phyloP scores from a whole-genome alignment of 345 rosid genomes.

The Eucalyptus urophylla region DNA sequence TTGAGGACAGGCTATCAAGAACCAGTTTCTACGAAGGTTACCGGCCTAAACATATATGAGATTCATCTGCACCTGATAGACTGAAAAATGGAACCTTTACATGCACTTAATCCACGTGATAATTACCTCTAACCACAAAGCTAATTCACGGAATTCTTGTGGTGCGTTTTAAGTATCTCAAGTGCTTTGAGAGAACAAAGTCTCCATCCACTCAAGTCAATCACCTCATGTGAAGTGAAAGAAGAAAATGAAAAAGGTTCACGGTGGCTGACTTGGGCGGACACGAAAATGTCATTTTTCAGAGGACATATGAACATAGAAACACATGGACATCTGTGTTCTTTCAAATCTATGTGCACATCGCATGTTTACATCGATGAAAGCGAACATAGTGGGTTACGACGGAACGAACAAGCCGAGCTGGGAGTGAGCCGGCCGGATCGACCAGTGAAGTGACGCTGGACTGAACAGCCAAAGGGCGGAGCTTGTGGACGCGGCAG shows the following conservation, averaged over 20 bases:
- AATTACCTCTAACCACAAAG: not conserved
- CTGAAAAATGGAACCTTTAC: not conserved
- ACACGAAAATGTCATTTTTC: not conserved
- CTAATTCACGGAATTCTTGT: not conserved
- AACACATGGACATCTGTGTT: not conserved
- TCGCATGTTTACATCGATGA: not conserved
- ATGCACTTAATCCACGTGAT: not conserved
- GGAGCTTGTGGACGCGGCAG: not conserved
- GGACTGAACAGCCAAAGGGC: not conserved
- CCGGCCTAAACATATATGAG: not conserved
- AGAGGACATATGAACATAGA: not conserved
- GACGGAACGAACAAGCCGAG: not conserved
- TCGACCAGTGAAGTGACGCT: not conserved
- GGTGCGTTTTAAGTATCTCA: not conserved
- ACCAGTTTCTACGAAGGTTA: not conserved
- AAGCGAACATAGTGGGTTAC: not conserved
- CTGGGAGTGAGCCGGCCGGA: not conserved
- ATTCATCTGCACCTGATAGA: not conserved
- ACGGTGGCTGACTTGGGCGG: not conserved
- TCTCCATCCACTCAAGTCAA: not conserved
- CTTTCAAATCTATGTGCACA: not conserved
- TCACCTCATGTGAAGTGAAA: not conserved
- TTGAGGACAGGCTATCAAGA: not conserved
- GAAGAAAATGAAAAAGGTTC: not conserved
- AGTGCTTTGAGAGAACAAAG: not conserved